A percentile compares a stretch with the other conserved stretches of the same genome.
Evolutionary conservation across 2,329 filamentous ascomycete genomes (phyloP).

Genomic region (Leptodontidium sp.): DNA sequence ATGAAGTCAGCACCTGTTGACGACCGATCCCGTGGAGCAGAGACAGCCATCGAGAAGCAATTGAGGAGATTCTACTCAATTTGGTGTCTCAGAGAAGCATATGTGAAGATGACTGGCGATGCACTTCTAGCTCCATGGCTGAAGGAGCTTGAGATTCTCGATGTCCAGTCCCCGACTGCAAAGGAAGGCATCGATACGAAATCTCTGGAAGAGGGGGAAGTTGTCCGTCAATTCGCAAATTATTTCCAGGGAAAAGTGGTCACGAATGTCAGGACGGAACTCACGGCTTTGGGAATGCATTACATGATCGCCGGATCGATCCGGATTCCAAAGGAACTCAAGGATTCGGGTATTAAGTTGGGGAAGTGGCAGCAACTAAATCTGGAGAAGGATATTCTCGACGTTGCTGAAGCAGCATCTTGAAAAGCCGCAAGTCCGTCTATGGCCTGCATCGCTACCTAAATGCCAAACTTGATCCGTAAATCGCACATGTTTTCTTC

Average conservation of each 20-base stretch:
- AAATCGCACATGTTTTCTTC: too few relatives aligned
- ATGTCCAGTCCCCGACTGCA: slow-evolving; percentile 52
- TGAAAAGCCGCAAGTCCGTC: neutral
- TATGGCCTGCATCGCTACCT: too few relatives aligned
- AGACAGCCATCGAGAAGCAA: slow-evolving; percentile 62
- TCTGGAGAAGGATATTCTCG: slow-evolving; percentile 40
- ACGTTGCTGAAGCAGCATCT: slow-evolving; percentile 34
- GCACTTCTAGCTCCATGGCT: slow-evolving; percentile 79
- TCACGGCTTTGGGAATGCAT: slow-evolving; percentile 41
- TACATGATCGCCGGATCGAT: slow-evolving; percentile 46
- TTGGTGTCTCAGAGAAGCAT: slow-evolving; percentile 83
- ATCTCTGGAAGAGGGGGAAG: slow-evolving; percentile 39
- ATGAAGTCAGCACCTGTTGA: slow-evolving; percentile 57
- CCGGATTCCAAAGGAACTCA: slow-evolving; percentile 22
- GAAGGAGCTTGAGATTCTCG: slow-evolving; percentile 71
- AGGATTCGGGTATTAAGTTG: slow-evolving; percentile 24
- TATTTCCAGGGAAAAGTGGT: slow-evolving; percentile 40
- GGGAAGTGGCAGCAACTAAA: slow-evolving; percentile 36
- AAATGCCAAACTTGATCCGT: neutral
- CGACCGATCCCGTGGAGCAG: slow-evolving; percentile 30
- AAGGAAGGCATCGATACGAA: slow-evolving; percentile 17
- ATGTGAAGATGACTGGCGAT: slow-evolving; percentile 84
- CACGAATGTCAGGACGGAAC: slow-evolving; percentile 42
- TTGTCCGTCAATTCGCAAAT: slow-evolving; percentile 36
- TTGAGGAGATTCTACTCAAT: slow-evolving; percentile 78